Evolutionary conservation across 139 green algal species (phyloP).

Genomic region (Astrephomene gubernaculifera): DNA sequence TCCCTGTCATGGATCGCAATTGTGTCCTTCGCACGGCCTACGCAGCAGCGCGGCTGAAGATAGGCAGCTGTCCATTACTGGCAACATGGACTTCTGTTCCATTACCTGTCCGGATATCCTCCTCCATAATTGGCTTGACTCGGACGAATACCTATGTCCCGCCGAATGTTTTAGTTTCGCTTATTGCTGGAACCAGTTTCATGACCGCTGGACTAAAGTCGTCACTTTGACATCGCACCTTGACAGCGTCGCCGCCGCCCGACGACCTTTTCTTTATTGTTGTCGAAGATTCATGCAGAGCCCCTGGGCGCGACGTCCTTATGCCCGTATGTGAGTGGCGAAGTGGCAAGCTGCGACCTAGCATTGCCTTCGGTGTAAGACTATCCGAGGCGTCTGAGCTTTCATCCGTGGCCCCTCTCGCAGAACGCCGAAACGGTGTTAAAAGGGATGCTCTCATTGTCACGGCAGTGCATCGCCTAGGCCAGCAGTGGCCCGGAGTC

Average conservation of each 20-base stretch:
- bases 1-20: background rate
- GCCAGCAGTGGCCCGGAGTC: no score
- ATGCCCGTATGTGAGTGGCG: no score
- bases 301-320: no score
- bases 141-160: conserved; percentile 11
- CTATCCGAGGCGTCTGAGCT: no score
- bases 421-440: no score
- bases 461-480: no score
- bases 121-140: conserved; percentile 18
- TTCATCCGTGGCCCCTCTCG: no score
- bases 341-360: no score
- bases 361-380: no score
- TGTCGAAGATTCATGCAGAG: background rate
- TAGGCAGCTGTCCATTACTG: background rate
- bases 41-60: no score
- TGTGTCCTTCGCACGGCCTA: background rate
- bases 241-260: background rate
- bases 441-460: no score
- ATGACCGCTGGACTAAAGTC: background rate
- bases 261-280: background rate
- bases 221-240: background rate
- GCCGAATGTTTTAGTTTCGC: background rate
- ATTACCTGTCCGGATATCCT: background rate
- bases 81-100: background rate
- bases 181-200: background rate